phyloP scores from a whole-genome alignment of 2,329 filamentous ascomycete genomes.

The Nigrospora oryzae region DNA sequence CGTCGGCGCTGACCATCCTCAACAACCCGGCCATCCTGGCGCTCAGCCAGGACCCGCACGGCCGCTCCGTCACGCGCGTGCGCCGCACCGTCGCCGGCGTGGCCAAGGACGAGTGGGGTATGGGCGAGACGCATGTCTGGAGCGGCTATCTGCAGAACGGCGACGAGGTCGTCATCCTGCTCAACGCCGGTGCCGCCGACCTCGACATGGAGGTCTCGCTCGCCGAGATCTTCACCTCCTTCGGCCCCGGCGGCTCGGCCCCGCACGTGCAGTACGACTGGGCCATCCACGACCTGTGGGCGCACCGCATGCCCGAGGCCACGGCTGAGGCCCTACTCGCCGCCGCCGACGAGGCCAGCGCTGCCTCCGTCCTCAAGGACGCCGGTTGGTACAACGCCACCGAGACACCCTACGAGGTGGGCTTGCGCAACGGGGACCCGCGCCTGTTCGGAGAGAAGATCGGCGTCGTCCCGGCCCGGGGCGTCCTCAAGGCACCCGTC shows the following conservation, averaged over 20 bases:
- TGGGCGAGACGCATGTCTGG: constrained; percentile 9
- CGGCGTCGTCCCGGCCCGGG: constrained; percentile 7
- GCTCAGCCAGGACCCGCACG: constrained; percentile 4
- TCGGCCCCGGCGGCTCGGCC: constrained; percentile 11
- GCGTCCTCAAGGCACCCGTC: constrained; percentile 6
- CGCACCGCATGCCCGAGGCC: constrained; percentile 9
- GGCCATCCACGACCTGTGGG: constrained; percentile 13
- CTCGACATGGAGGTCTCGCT: constrained; percentile 3
- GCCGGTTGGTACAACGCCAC: constrained; percentile 12
- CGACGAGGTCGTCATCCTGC: constrained; percentile 3
- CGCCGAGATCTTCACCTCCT: constrained; percentile 12
- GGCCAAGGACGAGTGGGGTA: constrained; percentile 5
- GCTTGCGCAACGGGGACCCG: constrained; percentile 9
- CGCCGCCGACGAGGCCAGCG: constrained; percentile 1
- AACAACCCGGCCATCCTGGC: constrained; percentile 4
- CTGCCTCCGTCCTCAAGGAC: constrained; percentile 3
- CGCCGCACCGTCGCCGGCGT: constrained; percentile 1
- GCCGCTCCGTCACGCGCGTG: constrained; percentile 3
- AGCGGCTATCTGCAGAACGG: constrained; percentile 3
- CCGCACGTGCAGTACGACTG: constrained; percentile 9
- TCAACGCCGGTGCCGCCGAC: constrained; percentile 2
- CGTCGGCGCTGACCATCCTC: constrained; percentile 1
- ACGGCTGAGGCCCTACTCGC: constrained; percentile 6
- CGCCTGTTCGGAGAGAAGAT: constrained; percentile 12
- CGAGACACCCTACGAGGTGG: constrained; percentile 8